Base-by-base conservation (phyloP, 2,329 filamentous ascomycete genomes). In the Fusarium brevicatenulatum region DNA sequence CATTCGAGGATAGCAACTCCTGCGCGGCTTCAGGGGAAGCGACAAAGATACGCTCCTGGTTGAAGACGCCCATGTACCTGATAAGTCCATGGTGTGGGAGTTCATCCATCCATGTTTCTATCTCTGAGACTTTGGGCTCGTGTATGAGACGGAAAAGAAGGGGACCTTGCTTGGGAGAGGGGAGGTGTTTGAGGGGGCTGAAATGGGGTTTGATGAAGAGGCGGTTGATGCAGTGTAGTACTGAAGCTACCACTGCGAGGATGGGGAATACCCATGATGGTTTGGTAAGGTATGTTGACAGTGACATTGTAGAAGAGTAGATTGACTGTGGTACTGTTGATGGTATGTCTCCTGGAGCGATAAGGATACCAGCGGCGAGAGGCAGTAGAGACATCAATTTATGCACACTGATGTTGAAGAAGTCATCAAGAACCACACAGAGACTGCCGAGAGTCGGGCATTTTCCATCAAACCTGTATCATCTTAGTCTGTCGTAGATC, bases 401-500 rank as follows among this genome's bases (percentile, higher is more conserved):
- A 50, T 34, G 16, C 9, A 19, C 11, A 9, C 16, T 34, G 8
- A 23, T 4, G 18, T 50, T 9, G 21, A 5, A 3, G 21, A n/a
- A n/a, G 15, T 12, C 13, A 2, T 12, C 28, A 32, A 12, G 6
- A 7, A 0, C 46, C 4, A n/a, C 13, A 19, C 16, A 0, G 0
- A 7, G n/a, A 23, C 21, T 50, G 16, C 30, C 30, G 30, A 50
- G 30, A 50, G 21, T 34, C 16, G 47, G 21, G 5, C 21, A 50
- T 23, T 16, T 34, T 34, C 30, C 21, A 9, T 10, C 0, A 1
- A 4, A 1, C 2, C 47, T 4, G 0, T 1, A 34, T 23, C 5
- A 10, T 8, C n/a, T 4, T 2, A 23, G 21, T 50, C 1, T 34
- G 47, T 23, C 5, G 0, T 8, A 9, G 5, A 23, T 34, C 30